Evolutionary conservation across 345 rosid genomes (phyloP).

Genomic region (Acer campestre): DNA sequence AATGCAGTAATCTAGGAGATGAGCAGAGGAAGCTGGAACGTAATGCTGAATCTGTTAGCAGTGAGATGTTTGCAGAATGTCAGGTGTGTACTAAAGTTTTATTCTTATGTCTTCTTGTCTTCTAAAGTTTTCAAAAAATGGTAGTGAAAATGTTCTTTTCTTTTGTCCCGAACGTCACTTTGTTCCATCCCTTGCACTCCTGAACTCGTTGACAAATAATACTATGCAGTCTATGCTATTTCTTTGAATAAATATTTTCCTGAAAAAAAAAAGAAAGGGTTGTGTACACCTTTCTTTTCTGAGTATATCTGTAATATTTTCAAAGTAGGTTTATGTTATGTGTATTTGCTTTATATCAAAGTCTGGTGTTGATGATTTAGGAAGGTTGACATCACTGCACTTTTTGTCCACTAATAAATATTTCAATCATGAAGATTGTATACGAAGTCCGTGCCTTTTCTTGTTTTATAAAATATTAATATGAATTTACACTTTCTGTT

Average conservation of each 20-base stretch:
- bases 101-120: constrained; percentile 14
- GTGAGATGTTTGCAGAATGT: constrained; percentile 94
- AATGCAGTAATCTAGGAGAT: constrained; percentile 58
- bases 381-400: background rate
- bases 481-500: background rate
- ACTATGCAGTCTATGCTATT: background rate
- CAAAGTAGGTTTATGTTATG: background rate
- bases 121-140: background rate
- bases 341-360: background rate
- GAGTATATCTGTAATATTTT: background rate
- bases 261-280: background rate
- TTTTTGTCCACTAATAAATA: background rate
- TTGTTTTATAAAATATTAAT: background rate
- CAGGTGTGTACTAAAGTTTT: constrained; percentile 55
- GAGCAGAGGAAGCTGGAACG: constrained; percentile 92
- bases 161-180: background rate
- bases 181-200: background rate
- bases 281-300: background rate
- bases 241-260: background rate
- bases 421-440: background rate
- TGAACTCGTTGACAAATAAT: background rate
- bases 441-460: background rate
- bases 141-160: background rate
- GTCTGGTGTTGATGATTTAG: background rate
- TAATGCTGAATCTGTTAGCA: constrained; percentile 89